Evolutionary conservation across 2,329 filamentous ascomycete genomes (phyloP).

Genomic region (Talaromyces sp.): DNA sequence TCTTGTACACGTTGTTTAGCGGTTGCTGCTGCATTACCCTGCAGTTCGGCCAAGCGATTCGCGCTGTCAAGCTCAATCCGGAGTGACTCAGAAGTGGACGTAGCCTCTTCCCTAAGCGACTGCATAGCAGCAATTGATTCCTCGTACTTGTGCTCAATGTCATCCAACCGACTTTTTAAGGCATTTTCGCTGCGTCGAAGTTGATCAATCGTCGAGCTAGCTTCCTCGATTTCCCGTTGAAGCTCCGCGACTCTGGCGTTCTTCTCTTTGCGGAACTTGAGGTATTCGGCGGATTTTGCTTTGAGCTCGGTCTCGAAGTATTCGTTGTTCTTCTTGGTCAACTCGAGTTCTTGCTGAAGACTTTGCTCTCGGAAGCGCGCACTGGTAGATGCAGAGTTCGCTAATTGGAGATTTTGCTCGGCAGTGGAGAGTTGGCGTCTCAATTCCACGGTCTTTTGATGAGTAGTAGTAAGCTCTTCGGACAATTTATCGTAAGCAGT

Average conservation of each 20-base stretch:
- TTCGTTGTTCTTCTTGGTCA: slow-evolving; percentile 84
- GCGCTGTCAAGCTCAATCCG: slow-evolving; percentile 80
- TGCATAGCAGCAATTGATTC: slow-evolving; percentile 78
- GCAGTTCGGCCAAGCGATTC: slow-evolving; percentile 72
- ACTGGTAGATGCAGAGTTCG: slow-evolving; percentile 73
- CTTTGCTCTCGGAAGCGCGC: slow-evolving; percentile 89
- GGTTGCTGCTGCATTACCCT: slow-evolving; percentile 57
- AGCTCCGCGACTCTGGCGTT: slow-evolving; percentile 82
- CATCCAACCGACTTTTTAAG: slow-evolving; percentile 75
- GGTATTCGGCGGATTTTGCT: slow-evolving; percentile 79
- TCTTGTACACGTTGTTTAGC: slow-evolving; percentile 59
- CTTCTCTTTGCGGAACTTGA: slow-evolving; percentile 93
- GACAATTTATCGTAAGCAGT: slow-evolving; percentile 80
- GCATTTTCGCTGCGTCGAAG: slow-evolving; percentile 75
- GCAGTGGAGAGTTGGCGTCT: slow-evolving; percentile 76
- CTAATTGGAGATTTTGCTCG: slow-evolving; percentile 78
- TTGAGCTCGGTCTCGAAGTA: slow-evolving; percentile 92
- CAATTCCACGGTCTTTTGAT: slow-evolving; percentile 80
- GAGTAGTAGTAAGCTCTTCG: slow-evolving; percentile 81
- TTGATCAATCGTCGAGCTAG: slow-evolving; percentile 70
- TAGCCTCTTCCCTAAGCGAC: slow-evolving; percentile 77
- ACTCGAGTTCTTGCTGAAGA: slow-evolving; percentile 82
- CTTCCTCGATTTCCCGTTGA: slow-evolving; percentile 83
- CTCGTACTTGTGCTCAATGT: slow-evolving; percentile 81
- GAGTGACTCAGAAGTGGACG: slow-evolving; percentile 80